Percentiles rank a stretch among this genome's conserved stretches.
Evolutionary conservation across 805 yeast species (phyloP).

Genomic region (Zygosaccharomyces kombuchaensis): DNA sequence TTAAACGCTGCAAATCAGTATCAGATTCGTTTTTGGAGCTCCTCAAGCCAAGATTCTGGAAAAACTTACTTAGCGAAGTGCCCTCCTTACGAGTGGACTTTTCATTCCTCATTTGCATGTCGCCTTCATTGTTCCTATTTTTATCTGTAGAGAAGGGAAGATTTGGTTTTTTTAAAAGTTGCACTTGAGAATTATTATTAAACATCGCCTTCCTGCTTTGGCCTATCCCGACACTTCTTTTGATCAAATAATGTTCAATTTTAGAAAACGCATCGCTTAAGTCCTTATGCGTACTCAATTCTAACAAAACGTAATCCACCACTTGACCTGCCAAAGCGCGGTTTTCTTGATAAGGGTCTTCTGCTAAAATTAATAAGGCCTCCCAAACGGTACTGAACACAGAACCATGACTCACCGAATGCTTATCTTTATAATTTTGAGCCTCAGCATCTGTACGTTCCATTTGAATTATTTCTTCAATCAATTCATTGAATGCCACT

Average conservation of each 20-base stretch:
- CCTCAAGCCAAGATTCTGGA: slow-evolving; percentile 28
- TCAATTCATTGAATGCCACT: slow-evolving; percentile 79
- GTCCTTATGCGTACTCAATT: slow-evolving; percentile 48
- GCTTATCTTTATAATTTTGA: slow-evolving; percentile 39
- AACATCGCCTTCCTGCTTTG: slow-evolving; percentile 13
- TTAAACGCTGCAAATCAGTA: slow-evolving; percentile 19
- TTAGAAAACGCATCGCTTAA: slow-evolving; percentile 61
- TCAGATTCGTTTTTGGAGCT: slow-evolving; percentile 14
- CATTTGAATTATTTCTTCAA: slow-evolving; percentile 66
- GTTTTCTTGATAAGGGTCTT: slow-evolving; percentile 85
- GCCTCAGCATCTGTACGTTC: slow-evolving; percentile 36
- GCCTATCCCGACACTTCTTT: slow-evolving; percentile 37
- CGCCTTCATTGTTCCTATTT: slow-evolving; percentile 4
- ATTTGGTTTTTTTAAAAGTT: slow-evolving; percentile 32
- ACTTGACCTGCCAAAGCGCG: slow-evolving; percentile 65
- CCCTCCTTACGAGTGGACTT: slow-evolving; percentile 1
- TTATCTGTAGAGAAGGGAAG: slow-evolving; percentile 14
- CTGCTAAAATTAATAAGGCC: slow-evolving; percentile 68
- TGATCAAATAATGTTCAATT: slow-evolving; percentile 59
- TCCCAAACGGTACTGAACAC: slow-evolving; percentile 86
- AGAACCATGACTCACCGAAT: slow-evolving; percentile 80
- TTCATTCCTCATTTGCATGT: background rate
- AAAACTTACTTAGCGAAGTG: slow-evolving; percentile 29
- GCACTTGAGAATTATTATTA: slow-evolving; percentile 28
- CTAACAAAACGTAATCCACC: slow-evolving; percentile 65